Evolutionary conservation across 2,329 filamentous ascomycete genomes (phyloP), one percentile per base, ranked within the genome.

Genomic region (Paecilomyces dactylethromorphus): DNA sequence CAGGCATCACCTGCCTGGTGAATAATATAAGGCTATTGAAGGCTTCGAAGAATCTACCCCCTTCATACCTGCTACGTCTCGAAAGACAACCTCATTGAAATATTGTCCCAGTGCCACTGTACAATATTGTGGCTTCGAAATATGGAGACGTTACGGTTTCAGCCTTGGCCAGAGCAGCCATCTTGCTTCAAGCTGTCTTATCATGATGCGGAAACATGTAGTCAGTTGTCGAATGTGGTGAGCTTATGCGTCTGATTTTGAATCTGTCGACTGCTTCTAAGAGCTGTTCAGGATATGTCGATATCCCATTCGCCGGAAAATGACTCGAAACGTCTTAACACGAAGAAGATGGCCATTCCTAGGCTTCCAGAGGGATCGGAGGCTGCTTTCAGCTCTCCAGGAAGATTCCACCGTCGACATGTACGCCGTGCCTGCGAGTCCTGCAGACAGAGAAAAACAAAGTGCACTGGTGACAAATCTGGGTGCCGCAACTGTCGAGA

Each of bases 391-490:
- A 65, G 68, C 8, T 69, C 71, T 4, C 67, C 71, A 26, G 71
- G 69, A 22, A 66, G 72, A 31, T 69, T 70, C n/a, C 72, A 73
- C 53, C 71, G 72, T 55, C 70, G 70, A 22, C 71, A 74, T 58
- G 71, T 73, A 32, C 70, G 69, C 51, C 71, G 71, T 58, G 76
- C 77, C 18, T 79, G 77, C 58, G 77, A 79, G 58, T 73, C 73
- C n/a, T 79, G 77, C 60, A 70, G 77, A 22, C 71, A 74, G 58
- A 71, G 75, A 51, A 79, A 79, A 63, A 78, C 74, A 35, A 79
- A 78, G 64, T 79, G 77, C 59, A 76, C 74, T 26, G 77, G 77
- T 18, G 76, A 79, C 57, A 72, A 74, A 56, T 75, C 76, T 31
- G 71, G 72, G 3, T 79, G 77, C 51, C 68, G 72, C 51, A 77